Base-by-base conservation (phyloP, 768 basidiomycete genomes). In the Lactarius akahatsu region DNA sequence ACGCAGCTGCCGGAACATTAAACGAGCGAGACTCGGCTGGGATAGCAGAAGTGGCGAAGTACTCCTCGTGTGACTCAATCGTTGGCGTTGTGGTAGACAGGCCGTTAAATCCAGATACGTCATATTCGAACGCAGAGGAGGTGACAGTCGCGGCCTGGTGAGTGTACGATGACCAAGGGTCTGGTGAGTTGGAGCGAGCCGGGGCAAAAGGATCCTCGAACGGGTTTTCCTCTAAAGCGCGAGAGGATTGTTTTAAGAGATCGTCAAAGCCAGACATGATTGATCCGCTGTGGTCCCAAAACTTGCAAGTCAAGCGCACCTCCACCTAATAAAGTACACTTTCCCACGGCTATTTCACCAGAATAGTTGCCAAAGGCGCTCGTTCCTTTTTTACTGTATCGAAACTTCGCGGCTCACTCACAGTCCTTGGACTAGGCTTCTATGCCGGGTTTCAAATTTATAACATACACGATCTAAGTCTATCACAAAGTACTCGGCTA, bases 201-300 rank as follows among this genome's bases (percentile, higher is more conserved):
- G 63, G 65, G 8, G 72, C 73, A 38, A 75, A 75, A 6, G 74
- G 74, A 59, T 74, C 70, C 10, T 72, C 72, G 34, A 75, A 75
- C 1, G 74, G 74, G 57, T 74, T 75, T 64, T 74, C 73, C 38
- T 72, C 71, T 26, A 73, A 23, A 15, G 67, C 70, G 30, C 71
- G 69, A 23, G 72, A 68, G 30, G 68, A 69, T 47, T 67, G 70
- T 57, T 57, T 62, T 20, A 75, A 47, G 43, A 75, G 66, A 40
- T 75, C 74, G 66, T 75, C 74, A 62, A 75, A 75, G 45, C 70
- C 71, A 55, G 67, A 69, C 71, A 72, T 72, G 67, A 56, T 15
- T 52, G 26, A 13, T 23, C 13, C 23, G 47, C 23, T 26, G 15
- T 9, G 10, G 50, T 26, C 50, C 5, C 11, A 26, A 52, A 52